Percentiles rank a stretch among this genome's conserved stretches.
These are phyloP conservation scores for Mycena amicta DNA, from an alignment of 768 basidiomycete genomes.

Conservation along the genomic window DNA sequence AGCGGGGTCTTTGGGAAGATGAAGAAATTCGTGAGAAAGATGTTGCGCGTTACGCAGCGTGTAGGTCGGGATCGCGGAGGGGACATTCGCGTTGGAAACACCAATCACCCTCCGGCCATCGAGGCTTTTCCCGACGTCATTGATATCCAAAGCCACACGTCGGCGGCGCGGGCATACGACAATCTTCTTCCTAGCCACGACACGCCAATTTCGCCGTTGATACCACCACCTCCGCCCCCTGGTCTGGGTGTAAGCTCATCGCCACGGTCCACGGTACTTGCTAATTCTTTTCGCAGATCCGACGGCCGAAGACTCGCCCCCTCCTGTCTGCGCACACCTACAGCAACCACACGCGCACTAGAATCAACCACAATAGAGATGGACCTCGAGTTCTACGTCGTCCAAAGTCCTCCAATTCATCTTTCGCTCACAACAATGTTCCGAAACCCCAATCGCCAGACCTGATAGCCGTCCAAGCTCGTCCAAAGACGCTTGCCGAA, in stretches of 20 bases:
- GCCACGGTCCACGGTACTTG: not conserved
- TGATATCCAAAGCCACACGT: conserved; percentile 14
- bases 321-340: conserved; percentile 25
- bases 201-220: conserved; percentile 7
- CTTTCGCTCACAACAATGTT: not conserved
- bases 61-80: no score
- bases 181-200: conserved; percentile 9
- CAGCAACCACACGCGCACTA: conserved; percentile 2
- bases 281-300: conserved; percentile 7
- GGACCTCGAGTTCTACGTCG: conserved; percentile 16
- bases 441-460: conserved; percentile 25
- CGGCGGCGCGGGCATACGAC: conserved; percentile 18
- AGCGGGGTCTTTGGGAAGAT: conserved; percentile 25
- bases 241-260: conserved; percentile 27
- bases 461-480: conserved; percentile 24
- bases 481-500: conserved; percentile 30
- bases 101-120: not conserved
- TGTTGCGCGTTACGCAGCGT: conserved; percentile 23
- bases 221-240: conserved; percentile 28
- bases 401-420: conserved; percentile 19
- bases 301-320: conserved; percentile 16
- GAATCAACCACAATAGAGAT: conserved; percentile 6
- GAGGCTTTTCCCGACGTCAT: conserved; percentile 14
- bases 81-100: no score
- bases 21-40: conserved; percentile 30